Conservation (phyloP, 1,284 basidiomycete species). For the Fomes fomentarius region DNA sequence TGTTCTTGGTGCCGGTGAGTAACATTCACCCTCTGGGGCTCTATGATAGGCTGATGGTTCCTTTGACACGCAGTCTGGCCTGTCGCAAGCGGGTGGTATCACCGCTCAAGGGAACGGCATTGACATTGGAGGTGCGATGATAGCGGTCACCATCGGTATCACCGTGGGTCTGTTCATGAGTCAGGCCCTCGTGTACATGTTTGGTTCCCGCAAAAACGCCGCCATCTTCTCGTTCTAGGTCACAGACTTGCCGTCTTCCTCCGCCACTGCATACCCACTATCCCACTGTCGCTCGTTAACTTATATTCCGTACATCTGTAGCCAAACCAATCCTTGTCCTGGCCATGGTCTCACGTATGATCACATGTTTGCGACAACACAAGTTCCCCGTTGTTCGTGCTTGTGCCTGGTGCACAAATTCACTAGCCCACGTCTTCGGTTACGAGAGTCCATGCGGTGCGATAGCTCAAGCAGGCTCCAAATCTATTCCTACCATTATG, state of each 20-base stretch:
- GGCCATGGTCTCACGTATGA: too few relatives aligned
- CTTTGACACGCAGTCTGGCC: conserved; percentile 72
- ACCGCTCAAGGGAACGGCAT: conserved; percentile 71
- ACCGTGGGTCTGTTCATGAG: conserved; percentile 91
- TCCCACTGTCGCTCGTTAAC: too few relatives aligned
- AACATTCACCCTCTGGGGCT: conserved; percentile 12
- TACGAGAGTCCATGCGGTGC: neutral
- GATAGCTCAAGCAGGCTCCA: neutral
- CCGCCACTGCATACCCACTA: neutral
- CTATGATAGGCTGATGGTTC: conserved; percentile 4
- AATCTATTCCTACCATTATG: neutral
- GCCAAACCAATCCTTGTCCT: too few relatives aligned
- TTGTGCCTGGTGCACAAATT: too few relatives aligned
- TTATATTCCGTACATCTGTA: too few relatives aligned
- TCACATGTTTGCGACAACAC: too few relatives aligned
- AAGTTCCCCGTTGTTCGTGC: too few relatives aligned
- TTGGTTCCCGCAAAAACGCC: conserved; percentile 81
- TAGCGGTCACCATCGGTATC: conserved; percentile 88
- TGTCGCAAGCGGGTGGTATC: conserved; percentile 85
- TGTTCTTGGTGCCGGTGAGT: conserved; percentile 82
- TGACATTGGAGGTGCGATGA: conserved; percentile 82
- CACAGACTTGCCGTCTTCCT: neutral
- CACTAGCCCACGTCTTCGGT: too few relatives aligned
- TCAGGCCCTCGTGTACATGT: conserved; percentile 84
- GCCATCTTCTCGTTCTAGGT: conserved; percentile 80